Conservation (phyloP, 768 basidiomycete species). For the Hygrocybe punicea region DNA sequence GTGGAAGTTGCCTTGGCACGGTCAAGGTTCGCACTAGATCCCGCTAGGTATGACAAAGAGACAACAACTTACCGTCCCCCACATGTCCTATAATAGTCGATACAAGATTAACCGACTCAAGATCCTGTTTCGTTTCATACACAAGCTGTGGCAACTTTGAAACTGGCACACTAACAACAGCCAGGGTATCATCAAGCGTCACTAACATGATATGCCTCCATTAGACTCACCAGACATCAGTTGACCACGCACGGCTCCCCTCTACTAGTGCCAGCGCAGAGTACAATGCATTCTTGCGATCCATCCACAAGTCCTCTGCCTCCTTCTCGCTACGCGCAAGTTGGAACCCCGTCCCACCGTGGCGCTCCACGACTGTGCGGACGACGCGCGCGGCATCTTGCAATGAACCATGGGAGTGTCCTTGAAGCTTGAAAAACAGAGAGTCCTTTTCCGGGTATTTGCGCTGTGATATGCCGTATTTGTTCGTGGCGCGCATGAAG, state of each 20-base stretch:
- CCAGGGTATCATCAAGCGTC: not conserved
- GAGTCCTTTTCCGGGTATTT: constrained; percentile 72
- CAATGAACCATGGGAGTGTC: constrained; percentile 53
- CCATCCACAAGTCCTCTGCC: constrained; percentile 76
- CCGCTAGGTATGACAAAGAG: not conserved
- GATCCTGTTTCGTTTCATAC: constrained; percentile 75
- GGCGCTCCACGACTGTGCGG: constrained; percentile 57
- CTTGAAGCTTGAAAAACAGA: constrained; percentile 91
- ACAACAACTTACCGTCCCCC: constrained; percentile 47
- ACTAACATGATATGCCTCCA: not conserved
- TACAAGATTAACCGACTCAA: constrained; percentile 50
- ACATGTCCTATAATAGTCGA: constrained; percentile 83
- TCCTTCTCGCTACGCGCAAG: constrained; percentile 74
- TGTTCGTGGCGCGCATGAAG: constrained; percentile 71
- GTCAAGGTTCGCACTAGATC: too few relatives aligned
- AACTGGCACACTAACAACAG: constrained; percentile 55
- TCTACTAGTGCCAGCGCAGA: constrained; percentile 63
- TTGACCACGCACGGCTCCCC: constrained; percentile 73
- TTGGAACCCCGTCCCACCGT: constrained; percentile 65
- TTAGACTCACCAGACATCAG: constrained; percentile 75
- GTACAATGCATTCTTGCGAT: constrained; percentile 80
- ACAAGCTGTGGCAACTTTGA: constrained; percentile 67
- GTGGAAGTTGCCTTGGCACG: constrained; percentile 44
- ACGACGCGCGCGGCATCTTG: constrained; percentile 56
- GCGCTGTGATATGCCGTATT: constrained; percentile 54